Conservation (phyloP, 2,329 filamentous ascomycete species). For the Aquanectria penicillioides region DNA sequence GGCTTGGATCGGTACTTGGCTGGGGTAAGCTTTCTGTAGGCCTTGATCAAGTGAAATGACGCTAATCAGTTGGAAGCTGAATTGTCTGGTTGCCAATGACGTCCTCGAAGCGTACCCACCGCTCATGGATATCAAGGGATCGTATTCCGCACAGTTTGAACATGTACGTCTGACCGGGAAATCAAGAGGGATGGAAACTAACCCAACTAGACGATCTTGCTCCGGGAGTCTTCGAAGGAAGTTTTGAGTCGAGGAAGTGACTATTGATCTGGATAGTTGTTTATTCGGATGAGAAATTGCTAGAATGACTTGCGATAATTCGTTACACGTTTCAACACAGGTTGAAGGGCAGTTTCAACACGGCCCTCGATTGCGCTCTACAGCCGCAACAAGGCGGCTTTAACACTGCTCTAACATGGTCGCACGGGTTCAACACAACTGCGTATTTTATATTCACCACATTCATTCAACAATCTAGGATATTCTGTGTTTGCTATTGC, state of each 20-base stretch:
- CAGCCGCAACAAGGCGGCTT: neutral
- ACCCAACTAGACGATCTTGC: slow-evolving; percentile 55
- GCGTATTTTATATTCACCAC: slow-evolving; percentile 22
- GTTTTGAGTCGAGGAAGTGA: slow-evolving; percentile 63
- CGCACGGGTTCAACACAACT: slow-evolving; percentile 26
- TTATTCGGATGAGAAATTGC: neutral
- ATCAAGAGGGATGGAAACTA: neutral
- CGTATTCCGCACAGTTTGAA: slow-evolving; percentile 73
- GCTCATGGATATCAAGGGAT: slow-evolving; percentile 66
- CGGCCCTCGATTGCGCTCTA: neutral
- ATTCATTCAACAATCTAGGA: slow-evolving; percentile 17
- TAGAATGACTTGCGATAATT: neutral
- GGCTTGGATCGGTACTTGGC: slow-evolving; percentile 67
- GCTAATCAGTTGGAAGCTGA: too few species aligned
- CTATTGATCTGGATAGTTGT: slow-evolving; percentile 48
- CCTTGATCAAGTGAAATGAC: slow-evolving; percentile 5
- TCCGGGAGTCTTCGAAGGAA: slow-evolving; percentile 58
- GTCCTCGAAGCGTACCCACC: slow-evolving; percentile 67
- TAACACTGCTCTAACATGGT: slow-evolving; percentile 24
- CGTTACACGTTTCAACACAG: slow-evolving; percentile 22
- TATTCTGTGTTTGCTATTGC: too few species aligned
- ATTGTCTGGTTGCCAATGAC: slow-evolving; percentile 64
- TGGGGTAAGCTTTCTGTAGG: slow-evolving; percentile 53
- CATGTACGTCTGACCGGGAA: slow-evolving; percentile 48
- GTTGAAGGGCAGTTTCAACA: slow-evolving; percentile 23